Base-by-base conservation (phyloP, 352 stramenopile species). In the Thraustochytrium sp. region DNA sequence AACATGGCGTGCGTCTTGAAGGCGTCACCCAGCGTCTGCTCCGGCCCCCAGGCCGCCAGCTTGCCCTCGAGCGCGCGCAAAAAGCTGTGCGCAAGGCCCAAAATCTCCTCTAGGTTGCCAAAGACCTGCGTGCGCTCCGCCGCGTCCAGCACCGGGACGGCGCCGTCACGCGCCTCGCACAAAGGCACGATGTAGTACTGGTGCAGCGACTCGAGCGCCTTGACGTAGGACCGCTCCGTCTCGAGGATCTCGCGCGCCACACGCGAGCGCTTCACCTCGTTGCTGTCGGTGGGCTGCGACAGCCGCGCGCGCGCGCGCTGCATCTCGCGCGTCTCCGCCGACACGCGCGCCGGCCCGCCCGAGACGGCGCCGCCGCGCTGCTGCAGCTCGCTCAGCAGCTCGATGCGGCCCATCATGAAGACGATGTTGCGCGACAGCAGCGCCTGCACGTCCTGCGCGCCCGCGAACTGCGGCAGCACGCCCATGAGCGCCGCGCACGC, bases 341-440 rank as follows among this genome's bases (percentile, higher is more conserved):
- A 54, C 5, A 18, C 36, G 3, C 13, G 16, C 18, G 53, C 13
- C 4, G 5, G 21, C 18, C 62, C 5, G 11, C 18, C 40, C 5
- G 5, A 49, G 59, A 38, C 9, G 59, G 13, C 44, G 62, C 36
- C 62, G 5, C 62, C 38, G 8, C 62, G 62, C 9, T 53, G 62
- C 11, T 75, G 62, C 23, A 75, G 44, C 29, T 75, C 62, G 18
- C 3, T 75, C 18, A 80, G 48, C 0, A 9, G 9, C 53, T 80
- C 68, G 37, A 80, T 80, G 5, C 68, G 26, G 36, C 44, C 68
- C 68, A 80, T 80, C 44, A 61, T 80, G 68, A 80, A 80, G 37
- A 16, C 5, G 34, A 80, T 53, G 23, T 63, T 21, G 11, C 23
- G 48, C 34, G 46, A 46, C 46, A 80, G 51, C 53, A 80, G 23